Evolutionary conservation across 306 rosid species (phyloP), one percentile per base, ranked within the genome.

Genomic region (Prinsepia uniflora): DNA sequence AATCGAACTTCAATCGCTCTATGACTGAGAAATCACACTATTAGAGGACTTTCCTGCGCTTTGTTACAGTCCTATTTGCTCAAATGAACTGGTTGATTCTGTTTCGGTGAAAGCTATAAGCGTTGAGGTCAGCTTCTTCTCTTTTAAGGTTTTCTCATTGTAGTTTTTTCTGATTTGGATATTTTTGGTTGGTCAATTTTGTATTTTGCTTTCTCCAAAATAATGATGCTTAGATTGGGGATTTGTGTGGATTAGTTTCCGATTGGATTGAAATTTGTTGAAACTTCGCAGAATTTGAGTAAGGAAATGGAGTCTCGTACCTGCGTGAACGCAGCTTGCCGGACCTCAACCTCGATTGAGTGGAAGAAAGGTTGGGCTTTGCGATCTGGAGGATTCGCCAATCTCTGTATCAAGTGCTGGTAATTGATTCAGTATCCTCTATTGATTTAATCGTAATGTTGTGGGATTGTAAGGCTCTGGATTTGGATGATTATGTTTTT

Each of bases 341-440:
- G 86, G 52, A 71, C 86, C 20, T 80, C 85, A 50, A 79, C 84
- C 65, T 83, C 96, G 76, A 79, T 74, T 65, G 88, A 86, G 48
- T 94, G 96, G 98, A 89, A 84, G 53, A 90, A 82, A 84, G 98
- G 97, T 53, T 94, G 98, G 98, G 75, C 88, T 42, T 78, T 94
- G 81, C 96, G 97, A 94, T 94, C 97, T 70, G 97, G 97, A 40
- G 90, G 91, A 75, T 85, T 85, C 78, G 95, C 92, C 43, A 85
- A 83, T 81, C 97, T 94, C 47, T 94, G 98, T 61, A 86, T 87
- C 78, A 87, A 90, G 79, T 94, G 98, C 96, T 89, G 97, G 98
- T 94, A 86, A 70, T 81, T 80, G 47, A 40, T 30, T 52, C 15
- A 14, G 10, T 57, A 42, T 22, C 24, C 6, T 18, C 64, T 40